These are phyloP conservation scores for Carnegiea gigantea DNA, from an alignment of 179 eudicot species.

Conservation along the genomic window DNA sequence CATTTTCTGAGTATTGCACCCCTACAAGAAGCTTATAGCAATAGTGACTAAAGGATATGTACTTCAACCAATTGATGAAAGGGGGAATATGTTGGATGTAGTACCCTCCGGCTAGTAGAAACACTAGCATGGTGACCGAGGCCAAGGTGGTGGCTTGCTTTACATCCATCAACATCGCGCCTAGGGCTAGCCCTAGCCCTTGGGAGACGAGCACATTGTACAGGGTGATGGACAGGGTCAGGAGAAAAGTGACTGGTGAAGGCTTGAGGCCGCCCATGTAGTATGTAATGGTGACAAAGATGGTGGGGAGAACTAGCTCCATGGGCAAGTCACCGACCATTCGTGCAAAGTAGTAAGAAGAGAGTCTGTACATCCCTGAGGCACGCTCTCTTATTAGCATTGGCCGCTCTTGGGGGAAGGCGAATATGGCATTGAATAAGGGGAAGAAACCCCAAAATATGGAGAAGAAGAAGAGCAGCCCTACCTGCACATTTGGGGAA, in stretches of 20 bases:
- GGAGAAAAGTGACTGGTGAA: slow-evolving; percentile 42
- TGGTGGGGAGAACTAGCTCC: slow-evolving; percentile 76
- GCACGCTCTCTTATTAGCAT: slow-evolving; percentile 56
- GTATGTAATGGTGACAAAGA: slow-evolving; percentile 54
- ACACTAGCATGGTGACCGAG: slow-evolving; percentile 74
- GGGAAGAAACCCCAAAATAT: slow-evolving; percentile 89
- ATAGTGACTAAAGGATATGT: slow-evolving; percentile 68
- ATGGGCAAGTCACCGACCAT: slow-evolving; percentile 68
- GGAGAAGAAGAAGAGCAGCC: slow-evolving; percentile 76
- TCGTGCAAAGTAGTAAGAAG: slow-evolving; percentile 73
- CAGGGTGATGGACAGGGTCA: slow-evolving; percentile 51
- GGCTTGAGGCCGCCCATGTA: slow-evolving; percentile 85
- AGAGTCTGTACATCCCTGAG: slow-evolving; percentile 73
- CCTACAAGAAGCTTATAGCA: slow-evolving; percentile 79
- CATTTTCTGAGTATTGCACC: slow-evolving; percentile 56
- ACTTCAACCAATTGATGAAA: slow-evolving; percentile 72
- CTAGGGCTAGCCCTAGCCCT: slow-evolving; percentile 80
- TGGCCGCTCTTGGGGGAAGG: slow-evolving; percentile 73
- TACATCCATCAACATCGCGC: slow-evolving; percentile 75
- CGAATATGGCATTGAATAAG: slow-evolving; percentile 60
- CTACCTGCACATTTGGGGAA: slow-evolving; percentile 41
- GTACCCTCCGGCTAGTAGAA: slow-evolving; percentile 74
- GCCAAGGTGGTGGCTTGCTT: slow-evolving; percentile 77
- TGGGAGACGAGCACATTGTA: slow-evolving; percentile 74
- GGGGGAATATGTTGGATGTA: slow-evolving; percentile 65